phyloP scores from a whole-genome alignment of 768 basidiomycete genomes.

The Astraeus odoratus region DNA sequence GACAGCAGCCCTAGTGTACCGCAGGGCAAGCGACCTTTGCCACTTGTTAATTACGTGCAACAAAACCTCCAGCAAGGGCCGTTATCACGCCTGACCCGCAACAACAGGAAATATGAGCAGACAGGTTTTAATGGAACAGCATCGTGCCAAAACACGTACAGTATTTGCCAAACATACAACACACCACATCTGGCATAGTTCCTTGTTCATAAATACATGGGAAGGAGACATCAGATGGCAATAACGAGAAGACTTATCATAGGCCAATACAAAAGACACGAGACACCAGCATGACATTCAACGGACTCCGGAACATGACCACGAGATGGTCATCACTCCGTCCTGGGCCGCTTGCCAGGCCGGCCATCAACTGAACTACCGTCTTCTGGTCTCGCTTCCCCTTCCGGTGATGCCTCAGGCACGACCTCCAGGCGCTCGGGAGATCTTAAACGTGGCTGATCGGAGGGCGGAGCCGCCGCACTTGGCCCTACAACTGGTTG shows the following conservation, averaged over 20 bases:
- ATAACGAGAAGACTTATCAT: not conserved
- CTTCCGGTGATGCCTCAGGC: constrained; percentile 8
- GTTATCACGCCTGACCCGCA: too few species aligned
- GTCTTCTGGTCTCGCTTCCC: constrained; percentile 14
- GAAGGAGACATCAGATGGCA: not conserved
- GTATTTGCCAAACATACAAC: too few species aligned
- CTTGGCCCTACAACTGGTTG: constrained; percentile 5
- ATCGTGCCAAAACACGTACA: too few species aligned
- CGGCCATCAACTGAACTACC: not conserved
- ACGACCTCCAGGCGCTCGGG: constrained; percentile 20
- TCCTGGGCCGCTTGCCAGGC: not conserved
- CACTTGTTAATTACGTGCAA: too few species aligned
- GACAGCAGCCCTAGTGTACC: too few species aligned
- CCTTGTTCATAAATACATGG: not conserved
- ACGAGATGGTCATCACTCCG: not conserved
- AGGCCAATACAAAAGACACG: not conserved
- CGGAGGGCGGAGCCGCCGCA: constrained; percentile 1
- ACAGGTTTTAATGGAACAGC: too few species aligned
- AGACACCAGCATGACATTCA: not conserved
- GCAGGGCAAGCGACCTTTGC: too few species aligned
- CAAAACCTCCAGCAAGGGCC: too few species aligned
- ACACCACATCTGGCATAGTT: not conserved
- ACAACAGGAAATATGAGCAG: too few species aligned
- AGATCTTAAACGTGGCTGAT: constrained; percentile 22
- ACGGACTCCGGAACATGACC: not conserved